Evolutionary conservation across 495 filamentous ascomycete genomes (phyloP).

Genomic region (Aspergillus saccharolyticus): DNA sequence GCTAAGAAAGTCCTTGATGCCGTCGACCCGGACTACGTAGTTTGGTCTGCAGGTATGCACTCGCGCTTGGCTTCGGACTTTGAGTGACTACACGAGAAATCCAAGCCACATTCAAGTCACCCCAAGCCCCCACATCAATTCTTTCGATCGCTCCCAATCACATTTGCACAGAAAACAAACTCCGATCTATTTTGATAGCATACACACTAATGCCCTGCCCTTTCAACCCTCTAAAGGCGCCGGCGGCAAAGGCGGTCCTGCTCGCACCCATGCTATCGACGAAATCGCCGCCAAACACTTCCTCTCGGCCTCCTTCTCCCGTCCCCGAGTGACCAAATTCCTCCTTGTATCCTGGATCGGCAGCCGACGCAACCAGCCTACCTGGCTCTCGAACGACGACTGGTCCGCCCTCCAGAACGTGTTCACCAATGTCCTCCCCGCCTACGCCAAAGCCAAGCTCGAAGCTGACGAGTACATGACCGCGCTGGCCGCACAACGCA

Average conservation of each 20-base stretch:
- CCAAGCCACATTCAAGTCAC: neutral
- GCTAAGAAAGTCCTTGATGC: conserved; percentile 57
- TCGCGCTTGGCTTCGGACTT: neutral
- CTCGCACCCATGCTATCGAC: conserved; percentile 58
- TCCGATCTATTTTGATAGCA: too few relatives aligned
- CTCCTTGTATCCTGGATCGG: conserved; percentile 66
- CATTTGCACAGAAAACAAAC: neutral
- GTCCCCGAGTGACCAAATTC: conserved; percentile 61
- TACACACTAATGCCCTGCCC: neutral
- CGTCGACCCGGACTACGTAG: conserved; percentile 62
- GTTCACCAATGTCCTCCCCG: conserved; percentile 51
- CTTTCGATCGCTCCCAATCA: neutral
- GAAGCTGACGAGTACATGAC: conserved; percentile 71
- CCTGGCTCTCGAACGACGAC: conserved; percentile 62
- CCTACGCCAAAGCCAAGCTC: conserved; percentile 70
- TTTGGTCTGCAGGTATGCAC: conserved; percentile 68
- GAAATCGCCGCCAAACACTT: conserved; percentile 66
- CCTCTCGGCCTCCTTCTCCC: conserved; percentile 58
- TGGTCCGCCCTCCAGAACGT: conserved; percentile 47
- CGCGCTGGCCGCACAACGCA: conserved; percentile 45
- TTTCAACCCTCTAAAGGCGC: conserved; percentile 43
- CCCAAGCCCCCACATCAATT: too few relatives aligned
- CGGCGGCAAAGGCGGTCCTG: conserved; percentile 67
- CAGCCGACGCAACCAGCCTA: conserved; percentile 51
- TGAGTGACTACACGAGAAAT: neutral